These are phyloP conservation scores for Chenopodium suecicum DNA, from an alignment of 148 eudicot species.

Conservation along the genomic window DNA sequence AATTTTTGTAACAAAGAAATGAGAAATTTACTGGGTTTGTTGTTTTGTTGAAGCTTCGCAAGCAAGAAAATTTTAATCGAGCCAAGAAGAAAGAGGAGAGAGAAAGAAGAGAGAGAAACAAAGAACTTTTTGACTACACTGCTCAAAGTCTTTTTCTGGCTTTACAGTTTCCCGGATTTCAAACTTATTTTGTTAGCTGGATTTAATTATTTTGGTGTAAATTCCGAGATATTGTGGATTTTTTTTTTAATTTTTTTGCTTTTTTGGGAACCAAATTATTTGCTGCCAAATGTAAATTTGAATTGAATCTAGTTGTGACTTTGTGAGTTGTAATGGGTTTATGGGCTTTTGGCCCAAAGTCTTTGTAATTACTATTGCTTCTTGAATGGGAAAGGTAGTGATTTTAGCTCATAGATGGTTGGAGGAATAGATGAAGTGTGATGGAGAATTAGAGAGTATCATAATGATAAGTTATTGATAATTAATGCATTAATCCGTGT, in stretches of 20 bases:
- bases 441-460: too few species aligned
- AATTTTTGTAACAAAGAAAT: not conserved
- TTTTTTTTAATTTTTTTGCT: not conserved
- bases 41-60: slow-evolving; percentile 26
- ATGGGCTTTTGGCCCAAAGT: not conserved
- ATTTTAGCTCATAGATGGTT: too few species aligned
- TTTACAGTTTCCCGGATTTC: slow-evolving; percentile 30
- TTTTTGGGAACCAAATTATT: not conserved
- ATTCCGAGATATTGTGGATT: slow-evolving; percentile 20
- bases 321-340: not conserved
- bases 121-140: slow-evolving; percentile 33
- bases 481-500: not conserved
- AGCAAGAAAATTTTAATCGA: slow-evolving; percentile 33
- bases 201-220: slow-evolving; percentile 14
- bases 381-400: too few species aligned
- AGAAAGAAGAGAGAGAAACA: not conserved
- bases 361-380: too few species aligned
- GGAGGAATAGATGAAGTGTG: too few species aligned
- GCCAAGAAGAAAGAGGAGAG: slow-evolving; percentile 2
- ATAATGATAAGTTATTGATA: too few species aligned
- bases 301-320: not conserved
- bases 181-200: slow-evolving; percentile 18
- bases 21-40: not conserved
- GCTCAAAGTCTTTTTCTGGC: not conserved
- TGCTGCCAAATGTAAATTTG: slow-evolving; percentile 15